Evolutionary conservation across 306 rosid species (phyloP), one percentile per base, ranked within the genome.

Genomic region (Medicago arabica): DNA sequence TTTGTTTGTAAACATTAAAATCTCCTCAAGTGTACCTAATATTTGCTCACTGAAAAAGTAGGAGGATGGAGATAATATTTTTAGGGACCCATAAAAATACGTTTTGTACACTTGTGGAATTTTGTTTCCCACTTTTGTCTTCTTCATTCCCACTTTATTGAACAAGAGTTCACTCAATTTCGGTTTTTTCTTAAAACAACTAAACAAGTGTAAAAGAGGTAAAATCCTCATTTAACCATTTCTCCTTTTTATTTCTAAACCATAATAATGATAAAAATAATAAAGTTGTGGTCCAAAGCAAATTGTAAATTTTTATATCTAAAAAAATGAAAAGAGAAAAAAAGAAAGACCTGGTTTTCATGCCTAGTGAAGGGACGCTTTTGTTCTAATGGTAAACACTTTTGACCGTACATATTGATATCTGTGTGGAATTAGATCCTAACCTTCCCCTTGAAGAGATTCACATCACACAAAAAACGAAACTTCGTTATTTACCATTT

Each of bases 381-480:
- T 15, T 53, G 71, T 40, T 19, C 61, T 76, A 68, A 75, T 51
- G 81, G 82, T 9, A 23, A 40, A 51, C 55, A 8, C 60, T 3
- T 36, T 28, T 40, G 21, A 66, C 82, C 74, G 85, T 83, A 72
- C 87, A 62, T 60, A 74, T 61, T 31, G 67, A 61, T 79, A 39
- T 53, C 4, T 31, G 36, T 17, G 13, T 23, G 13, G 69, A 68
- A 44, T 25, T 71, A 11, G 80, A 78, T 85, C 82, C 58, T 9
- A 58, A 80, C 89, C 87, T 82, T 84, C 77, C 75, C 66, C 31
- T 49, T 23, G 73, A 78, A 61, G 75, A 3, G 80, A 82, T 75
- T 77, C 76, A 25, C 78, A 36, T 12, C 43, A 61, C 71, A 71
- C 71, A 16, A 62, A 23, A 69, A 75, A 64, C 49, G 69, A 75